Evolutionary conservation across 129 eudicot species (phyloP).

Genomic region (Chrysanthemum lavandulifolium): DNA sequence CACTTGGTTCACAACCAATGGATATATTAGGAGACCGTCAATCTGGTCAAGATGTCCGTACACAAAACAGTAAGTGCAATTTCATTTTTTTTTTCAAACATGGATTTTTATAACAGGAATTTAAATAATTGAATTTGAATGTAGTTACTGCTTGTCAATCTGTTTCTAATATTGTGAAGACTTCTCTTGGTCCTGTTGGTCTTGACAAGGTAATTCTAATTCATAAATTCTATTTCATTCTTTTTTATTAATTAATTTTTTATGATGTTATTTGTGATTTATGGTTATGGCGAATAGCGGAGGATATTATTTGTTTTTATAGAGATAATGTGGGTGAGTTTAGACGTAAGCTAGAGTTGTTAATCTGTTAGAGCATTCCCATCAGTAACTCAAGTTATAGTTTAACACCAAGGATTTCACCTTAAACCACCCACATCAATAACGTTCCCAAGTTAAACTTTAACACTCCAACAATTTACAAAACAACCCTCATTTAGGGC

Average conservation of each 20-base stretch:
- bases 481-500: no score
- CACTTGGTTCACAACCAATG: conserved; percentile 44
- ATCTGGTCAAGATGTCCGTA: conserved; percentile 96
- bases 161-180: conserved; percentile 84
- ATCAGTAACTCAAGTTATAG: no score
- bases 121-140: not conserved
- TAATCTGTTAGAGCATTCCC: no score
- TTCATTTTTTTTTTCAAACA: conserved; percentile 9
- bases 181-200: conserved; percentile 98
- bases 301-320: no score
- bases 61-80: conserved; percentile 64
- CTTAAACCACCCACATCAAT: no score
- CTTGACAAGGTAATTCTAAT: conserved; percentile 76
- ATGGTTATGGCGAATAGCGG: not conserved
- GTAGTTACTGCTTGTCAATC: conserved; percentile 93
- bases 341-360: no score
- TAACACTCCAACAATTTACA: no score
- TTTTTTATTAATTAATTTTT: not conserved
- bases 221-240: no score
- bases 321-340: no score
- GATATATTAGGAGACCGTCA: conserved; percentile 97
- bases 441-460: no score
- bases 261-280: not conserved
- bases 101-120: no score
- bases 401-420: no score